Evolutionary conservation across 2,329 filamentous ascomycete species (phyloP), one percentile per base, ranked within the genome.

Genomic region (Ceratocystis diversiconidia): DNA sequence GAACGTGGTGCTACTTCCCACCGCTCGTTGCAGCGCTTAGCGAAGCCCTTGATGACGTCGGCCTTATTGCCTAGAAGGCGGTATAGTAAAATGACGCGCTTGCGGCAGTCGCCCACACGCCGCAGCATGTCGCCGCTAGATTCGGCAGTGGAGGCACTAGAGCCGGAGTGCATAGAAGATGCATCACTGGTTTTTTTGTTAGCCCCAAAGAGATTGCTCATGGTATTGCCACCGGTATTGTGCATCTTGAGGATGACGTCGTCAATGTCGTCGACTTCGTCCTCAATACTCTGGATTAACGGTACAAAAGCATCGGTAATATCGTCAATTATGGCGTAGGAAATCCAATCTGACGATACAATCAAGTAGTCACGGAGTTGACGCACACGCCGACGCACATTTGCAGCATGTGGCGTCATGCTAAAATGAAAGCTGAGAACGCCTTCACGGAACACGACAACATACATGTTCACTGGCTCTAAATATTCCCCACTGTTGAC

Each of bases 1-100:
- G 89, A 94, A 68, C 92, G 84, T 10, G 94, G 94, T 5, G 94
- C 92, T 67, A 99, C 89, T 71, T 96, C 89, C 91, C 92, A 99
- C 69, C 95, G 88, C 78, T 99, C 92, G 73, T 96, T 99, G 77
- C 94, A 99, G 15, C 94, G 83, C 77, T 99, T 99, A 4, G 94
- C 94, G 72, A 99, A 99, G 0, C 94, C 94, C 77, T 97, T 97
- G 79, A 99, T 97, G 67, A 99, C 94, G 74, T 99, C 94, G 62
- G 94, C 94, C 77, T 99, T 99, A 76, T 95, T 97, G 65, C 94
- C 94, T 19, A 99, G 79, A 57, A 99, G 79, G 62, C 94, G 84
- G 73, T 96, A 97, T 60, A 99, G 79, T 44, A 89, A 87, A 92
- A 99, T 99, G 69, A 99, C 94, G 74, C 92, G 92, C 80, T 97